Evolutionary conservation across 331 rosid species (phyloP), one percentile per base, ranked within the genome.

Genomic region (Spiraea crenata): DNA sequence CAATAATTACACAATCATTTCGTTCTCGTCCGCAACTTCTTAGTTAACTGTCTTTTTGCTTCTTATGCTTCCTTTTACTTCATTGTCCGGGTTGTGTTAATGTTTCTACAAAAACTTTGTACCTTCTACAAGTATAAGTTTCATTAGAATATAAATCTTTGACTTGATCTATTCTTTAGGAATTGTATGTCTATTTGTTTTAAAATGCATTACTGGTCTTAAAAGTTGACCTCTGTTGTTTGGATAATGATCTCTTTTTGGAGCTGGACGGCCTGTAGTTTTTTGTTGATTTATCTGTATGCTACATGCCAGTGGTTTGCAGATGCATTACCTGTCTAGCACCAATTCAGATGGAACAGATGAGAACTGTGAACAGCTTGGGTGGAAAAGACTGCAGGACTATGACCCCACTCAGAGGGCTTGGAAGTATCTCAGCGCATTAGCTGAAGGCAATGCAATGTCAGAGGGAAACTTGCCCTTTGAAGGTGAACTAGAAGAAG

Each of bases 351-450:
- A 88, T 62, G 98, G 97, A 75, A 71, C 84, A 0, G 98, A 90
- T 83, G 90, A 82, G 70, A 70, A 81, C 56, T 93, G 96, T 56
- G 95, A 85, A 63, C 83, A 67, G 52, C 83, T 85, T 76, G 96
- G 96, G 63, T 93, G 96, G 96, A 90, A 87, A 86, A 84, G 83
- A 47, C 86, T 90, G 66, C 87, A 82, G 77, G 97, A 90, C 52
- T 93, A 76, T 54, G 77, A 85, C 74, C 92, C 97, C 74, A 80
- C 76, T 76, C 95, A 85, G 82, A 77, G 74, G 71, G 81, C 84
- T 57, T 89, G 97, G 97, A 81, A 90, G 72, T 81, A 84, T 77
- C 93, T 90, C 60, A 64, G 72, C 48, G 20, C 83, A 82, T 82
- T 93, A 73, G 91, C 90, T 25, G 88, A 87, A 74, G 89, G 88